Evolutionary conservation across 2,329 filamentous ascomycete genomes (phyloP), one percentile per base, ranked within the genome.

Genomic region (Aspergillus arachidicola): DNA sequence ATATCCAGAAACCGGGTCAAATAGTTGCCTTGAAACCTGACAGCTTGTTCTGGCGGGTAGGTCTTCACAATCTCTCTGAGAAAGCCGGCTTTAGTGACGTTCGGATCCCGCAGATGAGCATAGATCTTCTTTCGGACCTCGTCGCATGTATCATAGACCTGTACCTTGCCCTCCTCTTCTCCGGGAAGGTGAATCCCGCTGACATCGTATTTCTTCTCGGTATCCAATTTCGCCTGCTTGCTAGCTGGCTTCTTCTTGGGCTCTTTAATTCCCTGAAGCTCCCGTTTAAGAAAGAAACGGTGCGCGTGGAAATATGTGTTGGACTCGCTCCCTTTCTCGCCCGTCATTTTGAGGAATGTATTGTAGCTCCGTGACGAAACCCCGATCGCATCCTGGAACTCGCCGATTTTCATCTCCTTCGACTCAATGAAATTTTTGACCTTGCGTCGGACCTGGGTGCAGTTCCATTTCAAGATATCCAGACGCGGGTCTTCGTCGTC

Each of bases 51-150:
- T 41, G 75, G 72, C 58, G 79, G 81, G 21, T 79, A 78, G 51
- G 53, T 58, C 32, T 80, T 81, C 36, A 77, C 76, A 28, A 87
- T 76, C 51, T 82, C 79, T 41, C 84, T 81, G 30, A 81, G 76
- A 70, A 89, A 85, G 12, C 75, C 77, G 0, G 85, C 83, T 69
- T 86, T 81, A 0, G 82, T 86, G 57, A 86, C 76, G 50, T 76
- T 76, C 0, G 81, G 77, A 54, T 81, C 77, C n/a, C 74, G 71
- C 11, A 88, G 76, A 63, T 84, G 75, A 0, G 80, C 80, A 30
- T 78, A 78, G 68, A 88, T 87, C 77, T 88, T 88, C 71, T 78
- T 81, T 54, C 86, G 82, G 16, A 88, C 71, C 57, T 85, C 84
- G 66, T 88, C 83, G 73, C 86, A 88, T 6, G 82, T 85, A 65